These are phyloP conservation scores for Cladosporium sp. DNA, from an alignment of 2,329 filamentous ascomycete genomes.

Conservation along the genomic window DNA sequence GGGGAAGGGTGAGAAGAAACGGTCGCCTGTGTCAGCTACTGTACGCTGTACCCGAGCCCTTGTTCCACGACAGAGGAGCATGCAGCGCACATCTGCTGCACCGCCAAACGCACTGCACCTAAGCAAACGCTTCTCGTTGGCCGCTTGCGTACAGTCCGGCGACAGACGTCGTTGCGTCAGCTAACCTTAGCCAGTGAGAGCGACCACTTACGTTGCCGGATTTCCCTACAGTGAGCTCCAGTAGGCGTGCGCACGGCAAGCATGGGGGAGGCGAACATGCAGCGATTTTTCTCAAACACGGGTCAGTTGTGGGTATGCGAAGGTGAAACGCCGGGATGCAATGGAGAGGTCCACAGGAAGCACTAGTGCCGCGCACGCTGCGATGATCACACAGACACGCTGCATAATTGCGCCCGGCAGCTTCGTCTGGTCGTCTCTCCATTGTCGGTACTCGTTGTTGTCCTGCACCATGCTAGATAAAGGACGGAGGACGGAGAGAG, in stretches of 20 bases:
- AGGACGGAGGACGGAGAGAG: not conserved
- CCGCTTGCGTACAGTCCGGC: not conserved
- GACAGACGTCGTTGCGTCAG: not conserved
- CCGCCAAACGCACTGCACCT: not conserved
- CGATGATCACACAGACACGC: not conserved
- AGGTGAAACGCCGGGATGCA: too few relatives aligned
- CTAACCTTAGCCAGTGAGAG: not conserved
- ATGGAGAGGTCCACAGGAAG: not conserved
- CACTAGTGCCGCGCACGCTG: not conserved
- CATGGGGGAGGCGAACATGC: not conserved
- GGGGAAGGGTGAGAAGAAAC: conserved; percentile 11
- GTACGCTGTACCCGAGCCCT: conserved; percentile 2
- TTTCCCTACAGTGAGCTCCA: not conserved
- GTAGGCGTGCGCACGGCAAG: not conserved
- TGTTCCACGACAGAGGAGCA: conserved; percentile 10
- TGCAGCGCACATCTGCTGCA: conserved; percentile 6
- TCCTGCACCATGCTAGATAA: not conserved
- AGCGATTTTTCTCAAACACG: conserved; percentile 2
- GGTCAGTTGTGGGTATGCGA: not conserved
- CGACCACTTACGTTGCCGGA: not conserved
- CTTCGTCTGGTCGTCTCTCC: not conserved
- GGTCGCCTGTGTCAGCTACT: conserved; percentile 11
- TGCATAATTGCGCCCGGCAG: not conserved
- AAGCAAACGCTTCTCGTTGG: not conserved
- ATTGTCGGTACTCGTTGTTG: not conserved